Evolutionary conservation across 148 eudicot genomes (phyloP).

Genomic region (Beta vulgaris): DNA sequence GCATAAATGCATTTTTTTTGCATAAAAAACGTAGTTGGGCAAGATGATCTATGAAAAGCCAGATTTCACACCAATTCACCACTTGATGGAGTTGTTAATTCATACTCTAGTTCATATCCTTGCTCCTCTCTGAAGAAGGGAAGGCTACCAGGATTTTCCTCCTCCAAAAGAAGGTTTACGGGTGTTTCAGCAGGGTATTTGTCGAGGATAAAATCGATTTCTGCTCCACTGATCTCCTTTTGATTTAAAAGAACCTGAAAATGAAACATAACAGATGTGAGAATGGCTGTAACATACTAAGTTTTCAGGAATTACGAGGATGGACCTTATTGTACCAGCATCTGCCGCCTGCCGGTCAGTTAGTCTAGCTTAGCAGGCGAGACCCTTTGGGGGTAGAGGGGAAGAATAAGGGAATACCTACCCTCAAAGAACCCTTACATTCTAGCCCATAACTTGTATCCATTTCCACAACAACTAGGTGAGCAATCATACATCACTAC

Average conservation of each 20-base stretch:
- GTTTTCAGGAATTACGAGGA: too few relatives aligned
- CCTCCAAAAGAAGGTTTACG: constrained; percentile 58
- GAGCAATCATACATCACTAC: not conserved
- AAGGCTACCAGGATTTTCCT: constrained; percentile 71
- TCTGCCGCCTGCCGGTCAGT: too few relatives aligned
- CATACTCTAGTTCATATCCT: constrained; percentile 43
- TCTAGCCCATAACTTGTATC: not conserved
- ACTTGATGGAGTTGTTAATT: constrained; percentile 34
- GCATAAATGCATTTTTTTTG: too few relatives aligned
- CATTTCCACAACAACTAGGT: not conserved
- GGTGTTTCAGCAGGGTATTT: constrained; percentile 73
- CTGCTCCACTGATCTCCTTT: constrained; percentile 73
- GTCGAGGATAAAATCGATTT: constrained; percentile 64
- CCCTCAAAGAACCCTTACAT: too few relatives aligned
- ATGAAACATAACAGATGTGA: not conserved
- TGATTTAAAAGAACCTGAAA: constrained; percentile 72
- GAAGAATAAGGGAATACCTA: too few relatives aligned
- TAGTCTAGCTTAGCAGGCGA: too few relatives aligned
- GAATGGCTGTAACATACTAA: not conserved
- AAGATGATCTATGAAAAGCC: not conserved
- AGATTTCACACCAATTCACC: constrained; percentile 29
- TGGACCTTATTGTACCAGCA: too few relatives aligned
- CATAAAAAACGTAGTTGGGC: not conserved
- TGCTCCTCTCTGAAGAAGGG: constrained; percentile 44
- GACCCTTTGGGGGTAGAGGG: too few relatives aligned